A percentile compares a stretch with the other conserved stretches of the same genome.
phyloP scores from a whole-genome alignment of 176 grass and related monocot genomes.

The Secale cereale region DNA sequence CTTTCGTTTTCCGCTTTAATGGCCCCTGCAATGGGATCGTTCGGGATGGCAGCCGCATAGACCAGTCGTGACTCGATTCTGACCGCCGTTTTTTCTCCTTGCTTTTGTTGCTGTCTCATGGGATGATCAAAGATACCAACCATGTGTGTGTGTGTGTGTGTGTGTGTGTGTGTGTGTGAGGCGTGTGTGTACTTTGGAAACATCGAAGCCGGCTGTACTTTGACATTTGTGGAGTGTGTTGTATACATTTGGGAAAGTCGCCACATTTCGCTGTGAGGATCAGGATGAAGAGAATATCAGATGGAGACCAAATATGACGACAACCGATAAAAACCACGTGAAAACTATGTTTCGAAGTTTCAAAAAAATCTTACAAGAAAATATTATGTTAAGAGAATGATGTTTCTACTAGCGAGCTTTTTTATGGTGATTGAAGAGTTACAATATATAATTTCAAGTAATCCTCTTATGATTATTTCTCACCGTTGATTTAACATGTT shows the following conservation, averaged over 20 bases:
- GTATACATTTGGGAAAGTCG: background rate
- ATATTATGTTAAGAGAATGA: too few relatives aligned
- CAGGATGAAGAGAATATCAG: too few relatives aligned
- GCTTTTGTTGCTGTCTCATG: background rate
- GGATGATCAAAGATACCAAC: conserved; percentile 2
- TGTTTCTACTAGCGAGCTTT: too few relatives aligned
- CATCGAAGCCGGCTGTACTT: background rate
- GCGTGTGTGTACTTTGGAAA: conserved; percentile 8
- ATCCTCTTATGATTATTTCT: too few relatives aligned
- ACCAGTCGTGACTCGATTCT: background rate
- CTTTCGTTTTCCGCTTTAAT: background rate
- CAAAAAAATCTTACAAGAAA: too few relatives aligned
- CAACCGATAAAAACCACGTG: too few relatives aligned
- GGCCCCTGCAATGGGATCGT: background rate
- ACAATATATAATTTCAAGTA: too few relatives aligned
- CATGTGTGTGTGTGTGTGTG: too few relatives aligned
- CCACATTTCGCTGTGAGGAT: background rate
- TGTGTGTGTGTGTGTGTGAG: too few relatives aligned
- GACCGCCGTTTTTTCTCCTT: background rate
- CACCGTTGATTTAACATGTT: too few relatives aligned
- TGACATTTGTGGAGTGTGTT: background rate
- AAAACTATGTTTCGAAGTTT: too few relatives aligned
- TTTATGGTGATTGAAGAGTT: too few relatives aligned
- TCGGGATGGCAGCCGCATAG: background rate
- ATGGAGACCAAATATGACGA: background rate